These are phyloP conservation scores for Panicum hallii DNA, from an alignment of 202 grass and related monocot species.

Conservation along the genomic window DNA sequence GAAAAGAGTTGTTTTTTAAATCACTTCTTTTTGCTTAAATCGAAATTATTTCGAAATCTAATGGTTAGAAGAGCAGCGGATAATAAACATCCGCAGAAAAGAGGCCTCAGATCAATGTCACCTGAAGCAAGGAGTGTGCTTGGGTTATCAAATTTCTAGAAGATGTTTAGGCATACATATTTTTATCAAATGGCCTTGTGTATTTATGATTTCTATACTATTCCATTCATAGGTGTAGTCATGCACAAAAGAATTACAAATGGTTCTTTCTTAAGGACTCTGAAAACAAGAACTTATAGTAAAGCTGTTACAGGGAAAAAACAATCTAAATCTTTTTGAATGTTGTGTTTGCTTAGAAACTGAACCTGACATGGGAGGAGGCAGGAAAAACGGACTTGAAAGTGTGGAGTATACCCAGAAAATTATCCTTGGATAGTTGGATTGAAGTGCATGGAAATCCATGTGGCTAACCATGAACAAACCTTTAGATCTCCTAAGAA, in stretches of 20 bases:
- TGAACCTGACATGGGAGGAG: not conserved
- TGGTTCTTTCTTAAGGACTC: not conserved
- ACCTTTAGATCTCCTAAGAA: not conserved
- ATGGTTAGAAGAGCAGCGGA: too few relatives aligned
- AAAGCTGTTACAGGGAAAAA: not conserved
- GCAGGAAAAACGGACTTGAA: not conserved
- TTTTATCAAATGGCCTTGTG: not conserved
- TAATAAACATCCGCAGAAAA: too few relatives aligned
- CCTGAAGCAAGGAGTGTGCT: not conserved
- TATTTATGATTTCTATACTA: not conserved
- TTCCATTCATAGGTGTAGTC: not conserved
- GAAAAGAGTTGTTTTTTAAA: not conserved
- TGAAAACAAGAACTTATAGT: not conserved
- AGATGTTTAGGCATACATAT: conserved; percentile 12
- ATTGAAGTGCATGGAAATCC: not conserved
- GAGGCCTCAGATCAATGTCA: not conserved
- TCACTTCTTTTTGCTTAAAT: too few relatives aligned
- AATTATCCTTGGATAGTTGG: not conserved
- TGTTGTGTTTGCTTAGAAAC: not conserved
- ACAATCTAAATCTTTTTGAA: not conserved
- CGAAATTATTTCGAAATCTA: too few relatives aligned
- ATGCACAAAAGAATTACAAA: not conserved
- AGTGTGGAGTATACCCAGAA: not conserved
- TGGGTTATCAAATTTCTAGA: not conserved
- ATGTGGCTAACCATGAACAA: not conserved